Conservation (phyloP, 192 early-diverging fungal species). For the Mortierella alpina region DNA sequence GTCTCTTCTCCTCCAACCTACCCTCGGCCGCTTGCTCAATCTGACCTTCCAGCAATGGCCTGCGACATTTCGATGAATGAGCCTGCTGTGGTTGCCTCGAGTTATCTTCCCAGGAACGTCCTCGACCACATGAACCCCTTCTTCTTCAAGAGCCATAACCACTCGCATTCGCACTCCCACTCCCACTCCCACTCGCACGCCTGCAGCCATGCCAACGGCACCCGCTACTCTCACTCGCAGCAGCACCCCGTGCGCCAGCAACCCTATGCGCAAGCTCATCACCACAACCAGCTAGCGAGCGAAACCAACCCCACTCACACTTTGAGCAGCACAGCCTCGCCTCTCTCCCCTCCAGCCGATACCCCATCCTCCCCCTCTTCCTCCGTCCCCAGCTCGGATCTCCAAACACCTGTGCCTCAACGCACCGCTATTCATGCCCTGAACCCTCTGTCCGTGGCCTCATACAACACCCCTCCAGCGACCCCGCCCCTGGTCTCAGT, state of each 20-base stretch:
- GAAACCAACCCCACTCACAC: background rate
- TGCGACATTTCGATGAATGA: conserved; percentile 35
- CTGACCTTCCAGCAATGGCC: conserved; percentile 7
- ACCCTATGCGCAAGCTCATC: background rate
- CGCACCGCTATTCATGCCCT: conserved; percentile 2
- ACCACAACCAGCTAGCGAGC: no score
- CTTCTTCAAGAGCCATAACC: conserved; percentile 35
- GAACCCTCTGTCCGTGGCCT: background rate
- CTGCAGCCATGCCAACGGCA: conserved; percentile 5
- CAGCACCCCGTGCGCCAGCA: conserved; percentile 1
- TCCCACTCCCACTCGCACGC: conserved; percentile 9
- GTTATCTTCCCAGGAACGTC: conserved; percentile 38
- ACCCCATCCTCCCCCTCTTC: conserved; percentile 11
- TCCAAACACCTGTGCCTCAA: conserved; percentile 36
- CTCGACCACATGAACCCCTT: conserved; percentile 49
- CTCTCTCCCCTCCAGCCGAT: conserved; percentile 6
- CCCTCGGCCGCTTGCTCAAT: background rate
- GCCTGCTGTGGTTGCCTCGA: conserved; percentile 3
- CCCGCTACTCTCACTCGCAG: conserved; percentile 1
- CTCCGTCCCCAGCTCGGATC: conserved; percentile 4
- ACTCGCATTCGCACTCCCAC: conserved; percentile 12
- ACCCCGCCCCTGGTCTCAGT: conserved; percentile 24
- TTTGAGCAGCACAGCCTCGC: background rate
- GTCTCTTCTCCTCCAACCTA: background rate
- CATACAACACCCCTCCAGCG: conserved; percentile 48